Base-by-base conservation (phyloP, 2,329 filamentous ascomycete genomes). In the Tolypocladium paradoxum region DNA sequence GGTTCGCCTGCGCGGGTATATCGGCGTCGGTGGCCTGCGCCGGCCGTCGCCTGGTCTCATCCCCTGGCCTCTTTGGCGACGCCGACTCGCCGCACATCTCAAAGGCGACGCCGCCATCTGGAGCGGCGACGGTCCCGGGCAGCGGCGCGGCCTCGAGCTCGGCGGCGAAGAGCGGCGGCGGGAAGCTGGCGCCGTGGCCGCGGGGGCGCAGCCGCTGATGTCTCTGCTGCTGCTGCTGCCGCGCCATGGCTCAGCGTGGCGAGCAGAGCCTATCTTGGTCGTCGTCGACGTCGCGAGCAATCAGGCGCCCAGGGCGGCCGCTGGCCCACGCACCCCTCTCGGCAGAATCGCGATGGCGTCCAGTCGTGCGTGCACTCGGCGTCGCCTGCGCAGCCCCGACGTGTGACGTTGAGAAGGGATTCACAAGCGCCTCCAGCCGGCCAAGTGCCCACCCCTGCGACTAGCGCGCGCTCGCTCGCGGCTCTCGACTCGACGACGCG, bases 11-110 rank as follows among this genome's bases (percentile, higher is more conserved):
- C 46, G 43, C 43, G 43, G 43, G 43, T 2, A 46, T 20, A 1
- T 37, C 48, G 53, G 50, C 24, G 48, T 51, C 55, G 4, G 38
- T 47, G 14, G 35, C 34, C 36, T 50, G 51, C 46, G 37, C 45
- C 35, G 35, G 51, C 33, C 54, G 52, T 38, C 22, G 49, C 8
- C 35, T 53, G 50, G 54, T 45, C 16, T 57, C 49, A n/a, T 35
- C 48, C 22, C 11, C 52, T 50, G 38, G 55, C 49, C 18, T 53
- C 51, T 49, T 53, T 51, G 33, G 22, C 18, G 50, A 48, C n/a
- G 55, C 56, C 33, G 64, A 55, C 48, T 69, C 66, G 55, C 59
- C 62, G 6, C 62, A 40, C 65, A 70, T 67, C 53, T 69, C 68
- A 46, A 66, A 69, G 50, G 64, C 54, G 43, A 60, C 56, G 36